Evolutionary conservation across 371 early-diverging fungal species (phyloP).

Genomic region (Circinella minor): DNA sequence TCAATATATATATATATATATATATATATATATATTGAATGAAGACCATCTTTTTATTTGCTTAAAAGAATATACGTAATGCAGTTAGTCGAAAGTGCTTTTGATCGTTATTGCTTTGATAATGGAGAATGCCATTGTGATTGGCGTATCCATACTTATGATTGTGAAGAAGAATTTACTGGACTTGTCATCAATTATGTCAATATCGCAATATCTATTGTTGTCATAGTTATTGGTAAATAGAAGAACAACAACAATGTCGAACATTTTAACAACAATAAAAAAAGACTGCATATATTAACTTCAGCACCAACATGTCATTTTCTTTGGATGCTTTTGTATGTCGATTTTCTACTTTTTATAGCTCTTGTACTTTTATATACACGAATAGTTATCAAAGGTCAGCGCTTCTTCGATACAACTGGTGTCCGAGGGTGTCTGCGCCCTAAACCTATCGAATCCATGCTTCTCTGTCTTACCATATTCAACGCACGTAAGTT

Average conservation of each 20-base stretch:
- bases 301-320: no score
- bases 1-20: no score
- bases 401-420: constrained; percentile 22
- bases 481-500: constrained; percentile 28
- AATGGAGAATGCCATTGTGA: constrained; percentile 32
- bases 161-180: constrained; percentile 25
- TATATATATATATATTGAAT: no score
- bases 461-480: constrained; percentile 25
- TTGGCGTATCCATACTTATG: constrained; percentile 32
- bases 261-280: no score
- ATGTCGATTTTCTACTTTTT: no score
- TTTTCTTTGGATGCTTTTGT: no score
- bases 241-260: background rate
- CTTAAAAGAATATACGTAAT: background rate
- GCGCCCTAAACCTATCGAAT: constrained; percentile 32
- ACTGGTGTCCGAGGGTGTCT: constrained; percentile 16
- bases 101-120: constrained; percentile 18
- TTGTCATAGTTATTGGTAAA: constrained; percentile 29
- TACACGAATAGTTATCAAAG: constrained; percentile 20
- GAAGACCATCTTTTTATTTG: no score
- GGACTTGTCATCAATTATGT: constrained; percentile 25
- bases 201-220: constrained; percentile 28
- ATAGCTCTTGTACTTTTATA: constrained; percentile 16
- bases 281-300: no score
- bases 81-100: constrained; percentile 10